Conservation (phyloP, 2,329 filamentous ascomycete genomes). For the Gremmenia infestans region DNA sequence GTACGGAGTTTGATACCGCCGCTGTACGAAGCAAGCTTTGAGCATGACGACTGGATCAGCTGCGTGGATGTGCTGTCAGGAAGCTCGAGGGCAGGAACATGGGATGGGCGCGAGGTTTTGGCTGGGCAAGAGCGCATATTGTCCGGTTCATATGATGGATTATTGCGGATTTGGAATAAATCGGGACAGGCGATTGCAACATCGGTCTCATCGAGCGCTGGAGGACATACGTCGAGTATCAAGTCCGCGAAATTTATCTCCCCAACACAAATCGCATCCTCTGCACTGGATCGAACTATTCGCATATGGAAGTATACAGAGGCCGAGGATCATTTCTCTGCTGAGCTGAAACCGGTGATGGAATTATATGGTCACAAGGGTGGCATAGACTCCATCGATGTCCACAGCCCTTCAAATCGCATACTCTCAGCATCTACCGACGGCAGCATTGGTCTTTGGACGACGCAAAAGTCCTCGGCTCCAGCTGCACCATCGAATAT, state of each 20-base stretch:
- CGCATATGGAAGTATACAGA: constrained; percentile 87
- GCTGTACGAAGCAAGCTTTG: constrained; percentile 82
- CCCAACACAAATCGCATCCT: constrained; percentile 72
- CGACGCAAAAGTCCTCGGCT: constrained; percentile 68
- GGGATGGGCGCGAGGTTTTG: constrained; percentile 45
- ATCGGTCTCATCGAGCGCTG: constrained; percentile 59
- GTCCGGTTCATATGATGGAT: constrained; percentile 90
- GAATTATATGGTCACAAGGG: constrained; percentile 81
- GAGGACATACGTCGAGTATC: constrained; percentile 71
- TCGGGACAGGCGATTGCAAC: constrained; percentile 81
- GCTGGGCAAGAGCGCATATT: constrained; percentile 67
- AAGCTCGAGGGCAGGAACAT: constrained; percentile 55
- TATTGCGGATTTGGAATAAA: constrained; percentile 83
- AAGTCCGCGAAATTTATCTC: constrained; percentile 83
- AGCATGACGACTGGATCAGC: constrained; percentile 97
- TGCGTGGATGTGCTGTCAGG: constrained; percentile 74
- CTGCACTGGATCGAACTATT: constrained; percentile 78
- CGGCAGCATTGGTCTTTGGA: constrained; percentile 83
- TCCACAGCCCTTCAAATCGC: constrained; percentile 67
- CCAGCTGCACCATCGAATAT: constrained; percentile 67
- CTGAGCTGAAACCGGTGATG: constrained; percentile 60
- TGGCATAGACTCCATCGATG: constrained; percentile 67
- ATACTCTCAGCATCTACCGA: constrained; percentile 85
- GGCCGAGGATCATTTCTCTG: constrained; percentile 51
- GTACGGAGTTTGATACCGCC: constrained; percentile 88